Evolutionary conservation across 1,284 basidiomycete genomes (phyloP), one percentile per base, ranked within the genome.

Genomic region (Leucoagaricus sp.): DNA sequence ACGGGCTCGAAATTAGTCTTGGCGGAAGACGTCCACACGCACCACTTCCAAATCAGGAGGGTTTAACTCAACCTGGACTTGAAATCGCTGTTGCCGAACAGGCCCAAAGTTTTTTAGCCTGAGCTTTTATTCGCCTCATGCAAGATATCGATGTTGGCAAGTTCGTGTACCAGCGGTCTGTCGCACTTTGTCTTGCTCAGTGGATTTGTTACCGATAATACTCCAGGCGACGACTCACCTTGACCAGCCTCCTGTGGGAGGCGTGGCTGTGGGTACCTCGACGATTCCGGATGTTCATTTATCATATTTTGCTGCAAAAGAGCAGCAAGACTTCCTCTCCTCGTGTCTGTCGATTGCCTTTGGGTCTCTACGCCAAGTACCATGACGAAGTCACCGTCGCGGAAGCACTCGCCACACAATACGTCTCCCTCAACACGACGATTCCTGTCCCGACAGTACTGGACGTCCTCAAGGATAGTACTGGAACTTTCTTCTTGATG

Each of bases 381-480:
- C 17, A 13, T 23, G 13, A 12, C 28, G 17, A 49, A 4, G 31
- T 33, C 31, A 7, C 31, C 31, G 31, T 13, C 31, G 31, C 13
- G 13, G 63, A 63, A 47, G 59, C 61, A 15, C 57, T 62, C 28
- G 60, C 57, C 33, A 60, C 58, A 44, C 58, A 65, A 60, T 60
- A 61, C 33, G 59, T 63, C 41, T 50, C 49, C 23, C 44, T 45
- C 21, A 59, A 62, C 21, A 65, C 62, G n/a, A 58, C 59, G 4
- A 59, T 63, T 46, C 61, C 64, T 2, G 62, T 63, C n/a, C 60
- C 62, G 25, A 53, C 44, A 41, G 42, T 63, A 25, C 59, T 65
- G 19, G 61, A 65, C 50, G 54, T 63, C 40, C 48, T 62, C 50
- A 34, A 12, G 17, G 26, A 57, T 25, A 44, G 47, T 31, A 19